Conservation (phyloP, 2,329 filamentous ascomycete genomes). For the Cladobotryum protrusum region DNA sequence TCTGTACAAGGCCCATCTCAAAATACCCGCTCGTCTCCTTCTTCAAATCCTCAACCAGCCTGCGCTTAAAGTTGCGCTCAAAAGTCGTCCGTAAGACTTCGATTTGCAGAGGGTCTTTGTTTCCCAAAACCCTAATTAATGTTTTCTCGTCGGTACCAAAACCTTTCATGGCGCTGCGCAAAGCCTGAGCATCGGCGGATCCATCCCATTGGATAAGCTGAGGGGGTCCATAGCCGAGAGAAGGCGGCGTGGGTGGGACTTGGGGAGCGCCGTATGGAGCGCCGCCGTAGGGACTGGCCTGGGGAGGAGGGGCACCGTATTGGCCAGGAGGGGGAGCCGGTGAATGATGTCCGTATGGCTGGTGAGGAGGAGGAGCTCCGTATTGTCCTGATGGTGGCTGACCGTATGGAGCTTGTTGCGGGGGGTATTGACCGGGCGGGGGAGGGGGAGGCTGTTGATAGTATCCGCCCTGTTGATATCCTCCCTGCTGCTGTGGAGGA, state of each 20-base stretch:
- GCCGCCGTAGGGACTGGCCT: conserved; percentile 31
- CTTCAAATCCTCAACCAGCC: conserved; percentile 68
- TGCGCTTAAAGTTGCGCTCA: conserved; percentile 55
- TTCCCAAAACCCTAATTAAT: conserved; percentile 63
- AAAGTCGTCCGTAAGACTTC: conserved; percentile 63
- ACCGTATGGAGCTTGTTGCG: conserved; percentile 19
- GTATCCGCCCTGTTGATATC: conserved; percentile 27
- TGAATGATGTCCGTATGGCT: conserved; percentile 14
- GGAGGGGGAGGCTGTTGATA: conserved; percentile 24
- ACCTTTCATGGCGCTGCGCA: conserved; percentile 85
- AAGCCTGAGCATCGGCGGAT: conserved; percentile 58
- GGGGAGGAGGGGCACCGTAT: conserved; percentile 28
- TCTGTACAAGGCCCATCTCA: conserved; percentile 64
- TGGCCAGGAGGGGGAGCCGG: conserved; percentile 15
- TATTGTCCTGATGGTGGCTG: conserved; percentile 20
- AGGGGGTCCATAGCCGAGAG: conserved; percentile 67
- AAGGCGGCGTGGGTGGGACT: conserved; percentile 55
- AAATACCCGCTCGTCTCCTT: conserved; percentile 73
- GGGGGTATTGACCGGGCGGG: conserved; percentile 20
- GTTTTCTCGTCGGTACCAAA: conserved; percentile 82
- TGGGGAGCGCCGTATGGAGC: conserved; percentile 30
- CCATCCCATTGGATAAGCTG: conserved; percentile 66
- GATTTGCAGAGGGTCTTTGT: conserved; percentile 73
- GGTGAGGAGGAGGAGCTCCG: conserved; percentile 25
- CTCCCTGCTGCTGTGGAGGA: conserved; percentile 21